Base-by-base conservation (phyloP, 1,139 yeast genomes). In the Lodderomyces orthopsilosis region DNA sequence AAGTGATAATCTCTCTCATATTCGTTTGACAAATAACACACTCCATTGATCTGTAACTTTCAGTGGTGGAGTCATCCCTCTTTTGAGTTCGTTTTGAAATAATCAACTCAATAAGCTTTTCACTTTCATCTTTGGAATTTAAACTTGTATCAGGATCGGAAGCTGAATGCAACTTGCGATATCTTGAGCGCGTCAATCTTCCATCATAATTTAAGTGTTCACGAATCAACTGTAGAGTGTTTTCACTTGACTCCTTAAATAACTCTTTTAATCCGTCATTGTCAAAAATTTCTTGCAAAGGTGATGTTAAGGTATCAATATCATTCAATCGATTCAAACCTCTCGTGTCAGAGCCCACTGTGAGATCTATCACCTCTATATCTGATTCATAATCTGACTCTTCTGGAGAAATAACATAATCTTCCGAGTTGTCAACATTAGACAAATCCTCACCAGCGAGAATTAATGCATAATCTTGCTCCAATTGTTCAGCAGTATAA, bases 11-110 rank as follows among this genome's bases (percentile, higher is more conserved):
- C 49, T 85, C 88, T 51, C 97, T 74, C 7, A 81, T 76, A 46
- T 84, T 79, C 9, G 75, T 73, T 52, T 86, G 94, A 60, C 98
- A 90, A 2, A 90, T 84, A 2, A 88, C 95, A 63, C 98, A 90
- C 10, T 66, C 77, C 36, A 73, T 56, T 14, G 57, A 49, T 33
- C 59, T 43, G 6, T 37, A 18, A n/a, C 19, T 22, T 14, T 32
- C 27, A 24, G 30, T 23, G 10, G 24, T 7, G 2, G n/a, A 22
- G 5, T 35, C 42, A 39, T 7, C 24, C 8, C 32, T 51, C 26
- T 28, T 47, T 48, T 35, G 35, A 9, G n/a, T 9, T 40, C 59
- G 40, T 35, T 51, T 55, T 2, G 50, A 42, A 13, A 57, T 34
- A 3, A 60, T 47, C 15, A 60, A 43, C 15, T 54, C 55, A 9